phyloP scores from a whole-genome alignment of 768 basidiomycete genomes.

The Pleurotus eryngii region DNA sequence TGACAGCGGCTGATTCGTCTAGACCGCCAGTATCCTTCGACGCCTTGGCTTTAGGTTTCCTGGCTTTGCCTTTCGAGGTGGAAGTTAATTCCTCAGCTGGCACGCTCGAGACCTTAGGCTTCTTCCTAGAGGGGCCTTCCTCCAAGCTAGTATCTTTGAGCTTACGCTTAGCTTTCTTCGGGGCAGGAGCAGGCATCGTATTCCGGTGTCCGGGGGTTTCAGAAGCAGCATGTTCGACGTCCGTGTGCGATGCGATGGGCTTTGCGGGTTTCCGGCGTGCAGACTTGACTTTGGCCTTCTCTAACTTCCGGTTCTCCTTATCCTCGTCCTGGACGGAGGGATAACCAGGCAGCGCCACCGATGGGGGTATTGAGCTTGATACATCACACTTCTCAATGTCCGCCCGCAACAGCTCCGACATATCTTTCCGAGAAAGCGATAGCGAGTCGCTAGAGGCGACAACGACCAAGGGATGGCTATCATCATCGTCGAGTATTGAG shows the following conservation, averaged over 20 bases:
- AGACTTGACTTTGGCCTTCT: slow-evolving; percentile 5
- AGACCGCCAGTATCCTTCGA: not conserved
- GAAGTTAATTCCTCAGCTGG: not conserved
- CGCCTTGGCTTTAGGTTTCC: slow-evolving; percentile 9
- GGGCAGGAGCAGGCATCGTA: not conserved
- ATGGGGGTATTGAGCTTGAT: not conserved
- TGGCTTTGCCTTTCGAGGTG: slow-evolving; percentile 11
- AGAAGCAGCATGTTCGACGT: not conserved
- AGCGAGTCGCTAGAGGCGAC: not conserved
- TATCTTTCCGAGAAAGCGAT: not conserved
- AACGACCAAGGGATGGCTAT: not conserved
- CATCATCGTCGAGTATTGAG: slow-evolving; percentile 1
- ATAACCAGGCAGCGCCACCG: not conserved
- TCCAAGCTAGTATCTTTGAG: not conserved
- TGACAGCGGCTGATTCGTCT: not conserved
- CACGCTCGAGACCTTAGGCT: not conserved
- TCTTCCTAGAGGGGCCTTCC: not conserved
- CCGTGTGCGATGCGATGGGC: slow-evolving; percentile 5
- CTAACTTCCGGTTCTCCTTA: slow-evolving; percentile 16
- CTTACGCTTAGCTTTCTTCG: slow-evolving; percentile 3
- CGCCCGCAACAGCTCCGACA: not conserved
- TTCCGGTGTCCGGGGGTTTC: slow-evolving; percentile 1
- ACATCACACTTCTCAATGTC: not conserved
- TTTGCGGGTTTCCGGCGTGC: slow-evolving; percentile 14
- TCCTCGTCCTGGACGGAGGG: slow-evolving; percentile 5